These are phyloP conservation scores for Castanospermum australe DNA, from an alignment of 306 rosid genomes.

Conservation along the genomic window DNA sequence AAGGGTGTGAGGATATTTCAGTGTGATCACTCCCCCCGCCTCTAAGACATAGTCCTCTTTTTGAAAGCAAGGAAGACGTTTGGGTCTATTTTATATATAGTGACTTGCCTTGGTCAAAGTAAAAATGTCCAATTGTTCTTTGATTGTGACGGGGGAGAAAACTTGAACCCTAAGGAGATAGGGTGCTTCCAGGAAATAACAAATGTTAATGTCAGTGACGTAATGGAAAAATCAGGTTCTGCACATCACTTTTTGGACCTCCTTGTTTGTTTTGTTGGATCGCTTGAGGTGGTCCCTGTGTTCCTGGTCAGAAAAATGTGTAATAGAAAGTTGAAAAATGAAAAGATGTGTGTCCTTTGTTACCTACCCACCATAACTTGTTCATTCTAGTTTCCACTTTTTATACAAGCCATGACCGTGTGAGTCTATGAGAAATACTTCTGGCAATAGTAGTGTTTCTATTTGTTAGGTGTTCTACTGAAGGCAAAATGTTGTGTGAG, in stretches of 20 bases:
- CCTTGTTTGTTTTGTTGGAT: background rate
- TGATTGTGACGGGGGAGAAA: constrained; percentile 8
- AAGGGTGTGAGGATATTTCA: background rate
- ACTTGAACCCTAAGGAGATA: constrained; percentile 18
- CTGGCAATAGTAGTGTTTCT: background rate
- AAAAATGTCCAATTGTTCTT: constrained; percentile 34
- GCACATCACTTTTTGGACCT: background rate
- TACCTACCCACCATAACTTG: too few relatives aligned
- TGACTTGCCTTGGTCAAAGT: constrained; percentile 32
- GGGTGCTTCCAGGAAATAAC: constrained; percentile 53
- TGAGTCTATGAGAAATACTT: too few relatives aligned
- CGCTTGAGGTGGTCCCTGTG: constrained; percentile 1
- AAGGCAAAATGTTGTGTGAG: background rate
- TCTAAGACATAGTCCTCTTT: background rate
- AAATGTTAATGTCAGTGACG: background rate
- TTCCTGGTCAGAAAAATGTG: constrained; percentile 29
- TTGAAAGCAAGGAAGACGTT: constrained; percentile 7
- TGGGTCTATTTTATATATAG: background rate
- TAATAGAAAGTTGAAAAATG: background rate
- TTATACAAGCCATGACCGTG: too few relatives aligned
- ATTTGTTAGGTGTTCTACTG: background rate
- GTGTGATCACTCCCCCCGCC: background rate
- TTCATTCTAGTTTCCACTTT: too few relatives aligned
- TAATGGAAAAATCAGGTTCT: background rate
- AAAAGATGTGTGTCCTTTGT: too few relatives aligned